A percentile compares a stretch with the other conserved stretches of the same genome.
phyloP scores from a whole-genome alignment of 371 early-diverging fungal species.

The Apophysomyces trapeziformis region DNA sequence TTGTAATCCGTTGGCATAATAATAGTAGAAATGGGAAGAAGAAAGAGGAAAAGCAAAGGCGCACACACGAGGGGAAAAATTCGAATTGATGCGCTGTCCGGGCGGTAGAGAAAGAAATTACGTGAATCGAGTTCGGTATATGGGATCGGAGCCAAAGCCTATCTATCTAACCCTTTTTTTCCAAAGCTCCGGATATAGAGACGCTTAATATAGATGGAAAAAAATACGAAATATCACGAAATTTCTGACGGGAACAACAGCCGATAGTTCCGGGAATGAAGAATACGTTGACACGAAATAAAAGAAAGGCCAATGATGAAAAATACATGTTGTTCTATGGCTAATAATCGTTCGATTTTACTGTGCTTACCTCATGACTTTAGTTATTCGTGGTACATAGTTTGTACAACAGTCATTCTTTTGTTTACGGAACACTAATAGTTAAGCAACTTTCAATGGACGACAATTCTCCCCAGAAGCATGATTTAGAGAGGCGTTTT shows the following conservation, averaged over 20 bases:
- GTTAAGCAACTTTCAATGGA: too few species aligned
- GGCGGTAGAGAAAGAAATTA: neutral
- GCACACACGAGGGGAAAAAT: neutral
- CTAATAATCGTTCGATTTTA: neutral
- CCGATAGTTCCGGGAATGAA: neutral
- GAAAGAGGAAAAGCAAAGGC: neutral
- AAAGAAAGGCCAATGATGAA: neutral
- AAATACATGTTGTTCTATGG: neutral
- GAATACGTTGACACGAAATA: neutral
- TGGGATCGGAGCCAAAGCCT: neutral
- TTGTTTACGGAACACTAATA: too few species aligned
- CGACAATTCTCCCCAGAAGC: too few species aligned
- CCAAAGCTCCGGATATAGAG: neutral
- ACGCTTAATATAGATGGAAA: neutral
- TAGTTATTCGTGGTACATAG: too few species aligned
- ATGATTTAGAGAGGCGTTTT: too few species aligned
- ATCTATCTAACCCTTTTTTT: neutral
- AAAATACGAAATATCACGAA: too few species aligned
- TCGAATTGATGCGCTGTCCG: neutral
- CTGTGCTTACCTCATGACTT: too few species aligned
- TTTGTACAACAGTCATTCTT: too few species aligned
- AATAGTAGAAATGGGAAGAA: neutral
- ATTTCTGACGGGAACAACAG: neutral
- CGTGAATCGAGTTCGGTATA: neutral
- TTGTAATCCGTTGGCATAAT: neutral